Percentiles rank a stretch among this genome's conserved stretches.
These are phyloP conservation scores for Saccharomyces jurei DNA, from an alignment of 805 yeast genomes.

Conservation along the genomic window DNA sequence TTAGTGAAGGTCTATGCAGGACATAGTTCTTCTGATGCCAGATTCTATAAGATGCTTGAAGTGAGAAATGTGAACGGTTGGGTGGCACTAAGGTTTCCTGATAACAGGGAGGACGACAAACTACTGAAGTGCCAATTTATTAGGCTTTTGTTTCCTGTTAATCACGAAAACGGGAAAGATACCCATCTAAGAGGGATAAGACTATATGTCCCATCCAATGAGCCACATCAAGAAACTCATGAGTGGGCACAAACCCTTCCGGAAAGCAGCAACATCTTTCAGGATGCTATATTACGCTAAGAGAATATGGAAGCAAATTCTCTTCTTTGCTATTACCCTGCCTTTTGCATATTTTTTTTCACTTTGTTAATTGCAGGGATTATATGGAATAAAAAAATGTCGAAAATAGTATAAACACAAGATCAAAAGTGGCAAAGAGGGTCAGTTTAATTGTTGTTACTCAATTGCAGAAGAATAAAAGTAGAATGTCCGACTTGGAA, in stretches of 20 bases:
- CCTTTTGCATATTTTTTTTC: background rate
- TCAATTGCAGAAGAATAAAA: background rate
- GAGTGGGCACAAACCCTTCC: background rate
- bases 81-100: conserved; percentile 22
- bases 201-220: conserved; percentile 10
- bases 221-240: background rate
- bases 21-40: conserved; percentile 22
- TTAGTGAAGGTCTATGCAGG: conserved; percentile 28
- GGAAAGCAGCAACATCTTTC: background rate
- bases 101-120: conserved; percentile 16
- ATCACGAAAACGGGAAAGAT: conserved; percentile 95
- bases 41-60: conserved; percentile 21
- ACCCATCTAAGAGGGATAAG: conserved; percentile 76
- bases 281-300: background rate
- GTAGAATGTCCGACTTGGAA: conserved; percentile 40
- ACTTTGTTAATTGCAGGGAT: background rate
- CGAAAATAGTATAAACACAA: background rate
- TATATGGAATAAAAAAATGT: background rate
- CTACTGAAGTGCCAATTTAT: conserved; percentile 25
- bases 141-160: conserved; percentile 31
- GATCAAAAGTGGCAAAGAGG: background rate
- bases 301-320: background rate
- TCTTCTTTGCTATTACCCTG: background rate
- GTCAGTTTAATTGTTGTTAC: background rate
- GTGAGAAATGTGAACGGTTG: conserved; percentile 28